These are phyloP conservation scores for Penicillium atrosanguineum DNA, from an alignment of 495 filamentous ascomycete species.

Conservation along the genomic window DNA sequence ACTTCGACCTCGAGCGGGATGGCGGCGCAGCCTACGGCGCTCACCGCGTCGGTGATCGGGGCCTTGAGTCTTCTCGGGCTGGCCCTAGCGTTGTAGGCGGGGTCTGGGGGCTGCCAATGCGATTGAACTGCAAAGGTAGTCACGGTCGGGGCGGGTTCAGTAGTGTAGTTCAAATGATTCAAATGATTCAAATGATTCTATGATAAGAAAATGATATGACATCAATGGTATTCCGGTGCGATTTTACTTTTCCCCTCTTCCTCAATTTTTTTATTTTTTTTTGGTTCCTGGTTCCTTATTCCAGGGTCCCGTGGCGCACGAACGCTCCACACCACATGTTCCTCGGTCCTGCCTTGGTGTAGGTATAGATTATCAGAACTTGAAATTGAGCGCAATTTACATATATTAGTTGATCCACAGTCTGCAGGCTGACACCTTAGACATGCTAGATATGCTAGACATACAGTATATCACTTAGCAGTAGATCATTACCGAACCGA, in stretches of 20 bases:
- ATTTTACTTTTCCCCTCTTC: background rate
- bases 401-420: background rate
- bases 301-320: background rate
- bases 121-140: background rate
- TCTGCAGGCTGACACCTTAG: too few species aligned
- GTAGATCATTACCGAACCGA: conserved; percentile 19
- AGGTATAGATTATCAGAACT: background rate
- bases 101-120: background rate
- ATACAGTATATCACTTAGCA: too few species aligned
- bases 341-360: background rate
- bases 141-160: background rate
- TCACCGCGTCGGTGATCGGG: conserved; percentile 22
- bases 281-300: conserved; percentile 2
- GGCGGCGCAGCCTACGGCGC: conserved; percentile 17
- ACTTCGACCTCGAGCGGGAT: conserved; percentile 14
- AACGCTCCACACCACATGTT: conserved; percentile 2
- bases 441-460: too few species aligned
- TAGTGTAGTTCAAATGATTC: background rate
- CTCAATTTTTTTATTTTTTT: too few species aligned
- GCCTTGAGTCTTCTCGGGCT: conserved; percentile 27
- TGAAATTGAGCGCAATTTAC: background rate
- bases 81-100: conserved; percentile 21
- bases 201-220: background rate
- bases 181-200: background rate
- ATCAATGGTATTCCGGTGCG: background rate